phyloP scores from a whole-genome alignment of 2,329 filamentous ascomycete genomes.

The Paecilomyces variotii region DNA sequence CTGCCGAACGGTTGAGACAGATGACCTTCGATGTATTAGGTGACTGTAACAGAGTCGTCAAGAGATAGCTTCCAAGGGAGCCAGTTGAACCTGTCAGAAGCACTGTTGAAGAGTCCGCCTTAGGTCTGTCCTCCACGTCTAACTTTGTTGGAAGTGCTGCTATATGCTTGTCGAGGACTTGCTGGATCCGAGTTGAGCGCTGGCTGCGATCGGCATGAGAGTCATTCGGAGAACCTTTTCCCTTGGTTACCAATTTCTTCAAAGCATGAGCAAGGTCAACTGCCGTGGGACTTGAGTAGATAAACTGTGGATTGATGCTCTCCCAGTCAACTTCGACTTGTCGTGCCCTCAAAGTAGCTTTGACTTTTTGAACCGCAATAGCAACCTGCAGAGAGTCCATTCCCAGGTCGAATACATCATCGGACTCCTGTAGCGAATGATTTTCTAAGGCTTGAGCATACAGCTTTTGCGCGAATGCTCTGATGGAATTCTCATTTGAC shows the following conservation, averaged over 20 bases:
- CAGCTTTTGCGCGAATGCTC: background rate
- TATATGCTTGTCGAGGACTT: constrained; percentile 6
- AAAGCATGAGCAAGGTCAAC: constrained; percentile 4
- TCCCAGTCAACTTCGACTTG: constrained; percentile 1
- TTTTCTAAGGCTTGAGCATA: constrained; percentile 3
- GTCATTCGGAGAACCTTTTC: background rate
- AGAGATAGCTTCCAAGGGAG: constrained; percentile 42
- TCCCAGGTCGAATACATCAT: constrained; percentile 8
- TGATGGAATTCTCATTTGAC: background rate
- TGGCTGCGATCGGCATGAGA: background rate
- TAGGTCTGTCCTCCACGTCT: background rate
- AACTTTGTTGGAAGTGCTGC: background rate
- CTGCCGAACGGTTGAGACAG: constrained; percentile 43
- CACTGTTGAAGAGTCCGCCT: constrained; percentile 8
- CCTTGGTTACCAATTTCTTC: constrained; percentile 2
- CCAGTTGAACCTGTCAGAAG: constrained; percentile 45
- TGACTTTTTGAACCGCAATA: constrained; percentile 4
- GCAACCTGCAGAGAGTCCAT: constrained; percentile 9
- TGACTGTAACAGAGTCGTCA: constrained; percentile 28
- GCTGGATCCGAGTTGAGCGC: constrained; percentile 1
- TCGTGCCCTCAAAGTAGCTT: constrained; percentile 4
- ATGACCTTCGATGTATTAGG: constrained; percentile 35
- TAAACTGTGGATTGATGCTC: constrained; percentile 5
- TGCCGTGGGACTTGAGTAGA: constrained; percentile 7
- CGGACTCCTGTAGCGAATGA: constrained; percentile 1